Base-by-base conservation (phyloP, 2,329 filamentous ascomycete genomes). In the Orbilia blumenaviensis region DNA sequence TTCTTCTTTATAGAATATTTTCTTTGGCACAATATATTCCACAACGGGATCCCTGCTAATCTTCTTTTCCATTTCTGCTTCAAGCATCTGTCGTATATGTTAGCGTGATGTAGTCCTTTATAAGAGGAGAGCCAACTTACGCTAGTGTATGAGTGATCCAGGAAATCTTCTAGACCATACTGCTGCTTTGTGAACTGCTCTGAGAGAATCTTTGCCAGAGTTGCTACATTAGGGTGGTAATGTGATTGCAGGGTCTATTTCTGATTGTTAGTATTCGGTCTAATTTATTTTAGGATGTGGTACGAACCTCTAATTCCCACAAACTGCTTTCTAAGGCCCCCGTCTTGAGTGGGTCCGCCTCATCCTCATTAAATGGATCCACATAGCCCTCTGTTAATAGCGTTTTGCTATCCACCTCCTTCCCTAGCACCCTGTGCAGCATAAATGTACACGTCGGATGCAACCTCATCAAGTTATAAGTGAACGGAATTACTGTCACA, bases 171-270 rank as follows among this genome's bases (percentile, higher is more conserved):
- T n/a, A 97, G 84, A 80, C 93, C 95, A 83, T 98, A 99, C 1
- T 91, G 88, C 79, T 93, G 90, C 84, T 99, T 99, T 1, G 95
- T 99, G 82, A 98, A 99, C 82, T 98, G 95, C 84, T 98, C 93
- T 1, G 92, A 92, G 69, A 99, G 89, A 78, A 99, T 97, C 83
- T 93, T 95, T 48, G 93, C 91, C 79, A 99, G 89, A 1, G 94
- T 95, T 0, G 94, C 94, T 23, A 99, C 93, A 80, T 98, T 99
- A 12, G 96, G 95, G 82, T 99, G 95, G 83, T 96, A 98, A 83
- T 99, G 96, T 0, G 89, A 90, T 82, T 96, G 93, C 69, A 98
- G 85, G 72, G 93, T 93, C 72, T 76, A 34, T 36, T 36, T 14
- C 29, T 23, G 23, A 23, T 14, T 14, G n/a, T 68, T 16, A 76